Evolutionary conservation across 2,329 filamentous ascomycete genomes (phyloP).

Genomic region (Cladosporium sp.): DNA sequence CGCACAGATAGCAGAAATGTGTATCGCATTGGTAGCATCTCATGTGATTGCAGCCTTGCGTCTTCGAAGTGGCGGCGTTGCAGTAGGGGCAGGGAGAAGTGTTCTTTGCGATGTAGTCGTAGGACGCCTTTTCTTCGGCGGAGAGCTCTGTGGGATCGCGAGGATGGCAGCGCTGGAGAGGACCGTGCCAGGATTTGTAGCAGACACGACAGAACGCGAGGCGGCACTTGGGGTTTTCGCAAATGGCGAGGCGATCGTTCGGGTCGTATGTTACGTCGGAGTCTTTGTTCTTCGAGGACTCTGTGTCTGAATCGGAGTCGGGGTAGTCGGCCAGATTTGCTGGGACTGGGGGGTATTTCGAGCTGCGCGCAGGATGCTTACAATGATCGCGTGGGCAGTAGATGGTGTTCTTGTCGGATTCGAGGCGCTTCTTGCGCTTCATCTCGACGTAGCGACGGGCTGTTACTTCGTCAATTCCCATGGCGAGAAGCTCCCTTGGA

Average conservation of each 20-base stretch:
- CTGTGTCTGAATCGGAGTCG: constrained; percentile 24
- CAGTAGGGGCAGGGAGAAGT: constrained; percentile 91
- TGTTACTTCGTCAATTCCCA: constrained; percentile 58
- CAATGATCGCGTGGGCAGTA: constrained; percentile 95
- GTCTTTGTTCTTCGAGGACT: background rate
- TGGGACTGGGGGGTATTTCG: constrained; percentile 50
- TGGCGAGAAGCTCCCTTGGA: constrained; percentile 73
- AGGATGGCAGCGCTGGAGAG: constrained; percentile 71
- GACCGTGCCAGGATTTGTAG: constrained; percentile 87
- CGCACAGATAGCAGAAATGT: constrained; percentile 95
- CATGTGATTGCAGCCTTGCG: constrained; percentile 91
- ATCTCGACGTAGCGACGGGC: constrained; percentile 86
- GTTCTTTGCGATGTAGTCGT: constrained; percentile 79
- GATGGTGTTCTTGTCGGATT: constrained; percentile 86
- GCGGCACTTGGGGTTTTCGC: constrained; percentile 84
- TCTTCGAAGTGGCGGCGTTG: constrained; percentile 81
- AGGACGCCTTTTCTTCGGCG: constrained; percentile 80
- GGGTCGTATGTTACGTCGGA: constrained; percentile 29
- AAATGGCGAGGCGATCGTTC: constrained; percentile 73
- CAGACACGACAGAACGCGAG: constrained; percentile 86
- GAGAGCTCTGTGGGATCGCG: constrained; percentile 70
- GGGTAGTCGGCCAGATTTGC: constrained; percentile 46
- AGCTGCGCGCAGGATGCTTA: constrained; percentile 74
- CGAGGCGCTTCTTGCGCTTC: constrained; percentile 89
- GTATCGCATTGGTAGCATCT: constrained; percentile 84